phyloP scores from a whole-genome alignment of 176 grass and related monocot genomes.

The Tillandsia fasciculata region DNA sequence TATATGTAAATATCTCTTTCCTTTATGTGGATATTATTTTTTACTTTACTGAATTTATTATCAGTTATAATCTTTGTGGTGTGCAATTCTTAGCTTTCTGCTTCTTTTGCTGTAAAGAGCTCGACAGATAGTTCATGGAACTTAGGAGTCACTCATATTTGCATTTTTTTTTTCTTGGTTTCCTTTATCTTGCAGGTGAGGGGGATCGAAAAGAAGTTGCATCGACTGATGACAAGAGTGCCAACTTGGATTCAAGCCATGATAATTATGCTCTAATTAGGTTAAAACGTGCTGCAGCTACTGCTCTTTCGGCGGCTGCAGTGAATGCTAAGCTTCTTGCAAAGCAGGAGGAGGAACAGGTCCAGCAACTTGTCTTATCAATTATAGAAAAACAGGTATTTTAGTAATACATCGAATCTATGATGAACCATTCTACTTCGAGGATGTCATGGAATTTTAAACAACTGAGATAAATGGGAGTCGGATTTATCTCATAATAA shows the following conservation, averaged over 20 bases:
- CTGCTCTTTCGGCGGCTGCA: slow-evolving; percentile 73
- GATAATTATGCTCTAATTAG: slow-evolving; percentile 46
- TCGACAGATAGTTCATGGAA: not conserved
- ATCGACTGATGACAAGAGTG: slow-evolving; percentile 27
- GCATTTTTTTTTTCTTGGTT: not conserved
- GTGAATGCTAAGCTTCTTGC: slow-evolving; percentile 88
- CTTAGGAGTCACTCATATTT: not conserved
- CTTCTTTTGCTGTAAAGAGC: not conserved
- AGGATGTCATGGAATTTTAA: no score
- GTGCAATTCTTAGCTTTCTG: not conserved
- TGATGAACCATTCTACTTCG: no score
- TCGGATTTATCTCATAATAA: no score
- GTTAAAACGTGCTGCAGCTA: slow-evolving; percentile 76
- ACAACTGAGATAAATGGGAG: no score
- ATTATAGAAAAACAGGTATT: slow-evolving; percentile 87
- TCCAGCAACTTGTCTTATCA: slow-evolving; percentile 53
- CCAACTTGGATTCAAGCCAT: slow-evolving; percentile 11
- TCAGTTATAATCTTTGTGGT: not conserved
- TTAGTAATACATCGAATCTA: no score
- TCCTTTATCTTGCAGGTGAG: slow-evolving; percentile 29
- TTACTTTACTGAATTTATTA: not conserved
- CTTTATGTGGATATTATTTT: not conserved
- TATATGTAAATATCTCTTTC: not conserved
- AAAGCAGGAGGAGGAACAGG: slow-evolving; percentile 77
- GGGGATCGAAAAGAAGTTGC: slow-evolving; percentile 23